phyloP scores from a whole-genome alignment of 2,329 filamentous ascomycete genomes.

The Coleophoma cylindrospora region DNA sequence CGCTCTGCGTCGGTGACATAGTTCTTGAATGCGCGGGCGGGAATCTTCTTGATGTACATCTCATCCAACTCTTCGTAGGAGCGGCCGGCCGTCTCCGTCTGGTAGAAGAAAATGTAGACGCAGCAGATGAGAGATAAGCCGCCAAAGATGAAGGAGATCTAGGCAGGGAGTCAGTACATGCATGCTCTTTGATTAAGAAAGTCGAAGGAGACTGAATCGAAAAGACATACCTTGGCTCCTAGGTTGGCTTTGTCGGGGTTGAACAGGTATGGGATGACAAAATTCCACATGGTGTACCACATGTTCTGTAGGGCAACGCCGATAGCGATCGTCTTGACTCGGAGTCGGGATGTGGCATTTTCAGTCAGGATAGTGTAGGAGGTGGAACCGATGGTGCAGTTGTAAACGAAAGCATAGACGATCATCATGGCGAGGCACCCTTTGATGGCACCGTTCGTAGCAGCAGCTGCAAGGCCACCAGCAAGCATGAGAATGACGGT shows the following conservation, averaged over 20 bases:
- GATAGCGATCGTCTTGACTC: constrained; percentile 1
- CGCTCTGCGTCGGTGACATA: neutral
- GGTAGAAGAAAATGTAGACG: constrained; percentile 29
- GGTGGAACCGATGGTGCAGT: neutral
- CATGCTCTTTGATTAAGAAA: neutral
- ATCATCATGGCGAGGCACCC: neutral
- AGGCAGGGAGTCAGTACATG: neutral
- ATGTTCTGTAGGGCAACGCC: neutral
- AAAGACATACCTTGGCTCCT: constrained; percentile 30
- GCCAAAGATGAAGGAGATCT: constrained; percentile 29
- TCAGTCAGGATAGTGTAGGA: neutral
- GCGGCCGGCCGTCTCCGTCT: constrained; percentile 28
- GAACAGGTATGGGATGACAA: constrained; percentile 1
- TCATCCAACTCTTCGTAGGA: constrained; percentile 7
- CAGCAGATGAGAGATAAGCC: constrained; percentile 26
- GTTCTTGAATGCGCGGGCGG: constrained; percentile 3
- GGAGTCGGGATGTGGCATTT: neutral
- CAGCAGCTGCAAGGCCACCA: neutral
- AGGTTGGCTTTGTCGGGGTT: constrained; percentile 1
- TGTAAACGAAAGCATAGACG: neutral
- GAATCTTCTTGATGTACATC: constrained; percentile 5
- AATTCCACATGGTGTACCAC: constrained; percentile 1
- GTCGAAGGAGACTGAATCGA: neutral
- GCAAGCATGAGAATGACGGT: neutral
- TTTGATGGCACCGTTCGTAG: neutral